These are phyloP conservation scores for Vitis riparia DNA, from an alignment of 164 flowering plant species.

Conservation along the genomic window DNA sequence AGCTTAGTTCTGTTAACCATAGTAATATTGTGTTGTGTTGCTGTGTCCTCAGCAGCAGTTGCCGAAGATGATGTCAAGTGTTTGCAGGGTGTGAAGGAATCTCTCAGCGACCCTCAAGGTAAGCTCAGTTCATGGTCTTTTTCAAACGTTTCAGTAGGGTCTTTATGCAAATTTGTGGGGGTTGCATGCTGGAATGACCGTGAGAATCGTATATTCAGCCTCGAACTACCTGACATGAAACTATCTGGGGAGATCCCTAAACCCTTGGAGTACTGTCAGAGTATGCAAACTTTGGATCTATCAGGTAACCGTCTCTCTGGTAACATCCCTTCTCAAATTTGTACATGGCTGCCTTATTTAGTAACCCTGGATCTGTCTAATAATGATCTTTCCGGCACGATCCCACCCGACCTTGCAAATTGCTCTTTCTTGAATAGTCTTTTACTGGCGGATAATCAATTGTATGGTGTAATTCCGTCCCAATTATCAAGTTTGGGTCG, in stretches of 20 bases:
- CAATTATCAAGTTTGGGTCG: conserved; percentile 38
- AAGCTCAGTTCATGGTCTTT: conserved; percentile 50
- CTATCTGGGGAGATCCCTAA: conserved; percentile 45
- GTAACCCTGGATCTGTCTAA: conserved; percentile 48
- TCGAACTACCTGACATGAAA: conserved; percentile 39
- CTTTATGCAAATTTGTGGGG: conserved; percentile 51
- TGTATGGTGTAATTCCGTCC: conserved; percentile 50
- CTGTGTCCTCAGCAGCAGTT: background rate
- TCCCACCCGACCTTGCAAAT: conserved; percentile 45
- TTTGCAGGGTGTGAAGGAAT: conserved; percentile 36
- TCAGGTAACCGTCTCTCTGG: conserved; percentile 48
- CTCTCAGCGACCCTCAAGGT: conserved; percentile 35
- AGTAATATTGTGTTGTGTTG: too few species aligned
- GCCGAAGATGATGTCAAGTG: conserved; percentile 57
- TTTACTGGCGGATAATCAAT: conserved; percentile 33
- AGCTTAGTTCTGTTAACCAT: too few species aligned
- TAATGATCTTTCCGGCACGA: conserved; percentile 39
- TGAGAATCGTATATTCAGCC: conserved; percentile 46
- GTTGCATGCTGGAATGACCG: conserved; percentile 63
- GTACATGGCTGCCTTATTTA: conserved; percentile 56
- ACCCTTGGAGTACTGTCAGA: conserved; percentile 39
- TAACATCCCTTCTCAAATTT: conserved; percentile 44
- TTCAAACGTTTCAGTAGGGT: conserved; percentile 33
- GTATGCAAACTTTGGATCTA: conserved; percentile 54
- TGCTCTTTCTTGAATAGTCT: conserved; percentile 48